A percentile compares a stretch with the other conserved stretches of the same genome.
Evolutionary conservation across 345 rosid species (phyloP).

Genomic region (Citrus hindsii): DNA sequence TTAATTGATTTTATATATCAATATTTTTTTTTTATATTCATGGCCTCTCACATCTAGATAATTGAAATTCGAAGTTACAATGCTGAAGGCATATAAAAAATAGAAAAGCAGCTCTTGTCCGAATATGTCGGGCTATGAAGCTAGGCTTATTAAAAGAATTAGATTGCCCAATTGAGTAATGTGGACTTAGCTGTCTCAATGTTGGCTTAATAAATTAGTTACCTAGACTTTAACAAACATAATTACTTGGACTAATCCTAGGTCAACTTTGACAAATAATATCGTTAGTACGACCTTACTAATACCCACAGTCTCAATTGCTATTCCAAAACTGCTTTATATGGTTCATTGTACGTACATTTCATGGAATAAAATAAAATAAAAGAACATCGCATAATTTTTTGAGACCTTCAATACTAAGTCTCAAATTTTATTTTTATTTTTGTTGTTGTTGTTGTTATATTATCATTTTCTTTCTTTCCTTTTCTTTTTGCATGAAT

Average conservation of each 20-base stretch:
- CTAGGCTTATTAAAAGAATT: not conserved
- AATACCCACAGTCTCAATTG: not conserved
- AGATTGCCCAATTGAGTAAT: not conserved
- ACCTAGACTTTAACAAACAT: not conserved
- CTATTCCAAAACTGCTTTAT: not conserved
- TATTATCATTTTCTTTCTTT: too few species aligned
- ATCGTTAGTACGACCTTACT: not conserved
- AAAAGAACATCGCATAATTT: too few species aligned
- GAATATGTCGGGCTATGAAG: not conserved
- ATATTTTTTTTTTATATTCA: not conserved
- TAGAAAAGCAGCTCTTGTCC: not conserved
- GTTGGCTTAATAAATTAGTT: not conserved
- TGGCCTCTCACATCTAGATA: not conserved
- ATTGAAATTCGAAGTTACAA: not conserved
- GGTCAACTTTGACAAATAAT: not conserved
- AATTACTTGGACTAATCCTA: not conserved
- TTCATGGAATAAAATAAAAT: not conserved
- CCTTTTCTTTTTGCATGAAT: too few species aligned
- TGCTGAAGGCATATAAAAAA: not conserved
- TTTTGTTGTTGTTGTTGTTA: too few species aligned
- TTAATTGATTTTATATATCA: not conserved
- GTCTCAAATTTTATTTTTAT: too few species aligned
- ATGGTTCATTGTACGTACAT: not conserved
- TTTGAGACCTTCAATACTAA: not conserved
- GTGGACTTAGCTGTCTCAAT: slow-evolving; percentile 6